Percentiles rank a stretch among this genome's conserved stretches.
Conservation (phyloP, 1,284 basidiomycete species). For the Cronartium quercuum region DNA sequence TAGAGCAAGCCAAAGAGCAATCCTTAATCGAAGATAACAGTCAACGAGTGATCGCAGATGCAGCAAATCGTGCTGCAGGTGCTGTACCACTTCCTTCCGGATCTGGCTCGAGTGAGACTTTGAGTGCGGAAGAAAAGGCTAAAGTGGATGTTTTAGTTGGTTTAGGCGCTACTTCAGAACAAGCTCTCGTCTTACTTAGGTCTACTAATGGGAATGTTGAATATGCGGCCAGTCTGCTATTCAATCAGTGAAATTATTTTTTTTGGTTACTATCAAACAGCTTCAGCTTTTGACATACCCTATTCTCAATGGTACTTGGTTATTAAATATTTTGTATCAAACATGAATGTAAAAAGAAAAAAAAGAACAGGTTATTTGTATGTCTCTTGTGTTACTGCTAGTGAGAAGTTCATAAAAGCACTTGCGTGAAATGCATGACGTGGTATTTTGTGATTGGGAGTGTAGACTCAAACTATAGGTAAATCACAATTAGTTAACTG, state of each 20-base stretch:
- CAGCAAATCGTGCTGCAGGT: slow-evolving; percentile 27
- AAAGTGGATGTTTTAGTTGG: slow-evolving; percentile 56
- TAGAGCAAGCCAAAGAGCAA: slow-evolving; percentile 6
- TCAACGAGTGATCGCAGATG: slow-evolving; percentile 21
- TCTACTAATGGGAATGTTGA: slow-evolving; percentile 80
- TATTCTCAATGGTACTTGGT: too few species aligned
- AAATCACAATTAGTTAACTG: too few species aligned
- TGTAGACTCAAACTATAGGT: too few species aligned
- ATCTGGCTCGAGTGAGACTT: not conserved
- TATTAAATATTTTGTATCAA: too few species aligned
- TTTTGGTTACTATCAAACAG: too few species aligned
- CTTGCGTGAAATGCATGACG: too few species aligned
- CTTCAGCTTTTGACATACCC: too few species aligned
- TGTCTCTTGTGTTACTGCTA: too few species aligned
- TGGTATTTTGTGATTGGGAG: too few species aligned
- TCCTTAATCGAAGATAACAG: slow-evolving; percentile 26
- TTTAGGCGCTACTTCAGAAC: slow-evolving; percentile 66
- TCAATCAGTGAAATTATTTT: slow-evolving; percentile 53
- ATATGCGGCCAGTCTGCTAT: slow-evolving; percentile 77
- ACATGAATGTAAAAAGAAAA: too few species aligned
- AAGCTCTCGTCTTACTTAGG: slow-evolving; percentile 68
- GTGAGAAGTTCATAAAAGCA: too few species aligned
- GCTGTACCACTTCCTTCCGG: not conserved
- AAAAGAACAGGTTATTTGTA: too few species aligned
- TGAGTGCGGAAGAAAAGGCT: slow-evolving; percentile 45